Conservation (phyloP, 495 filamentous ascomycete genomes). For the Amorphotheca resinae region DNA sequence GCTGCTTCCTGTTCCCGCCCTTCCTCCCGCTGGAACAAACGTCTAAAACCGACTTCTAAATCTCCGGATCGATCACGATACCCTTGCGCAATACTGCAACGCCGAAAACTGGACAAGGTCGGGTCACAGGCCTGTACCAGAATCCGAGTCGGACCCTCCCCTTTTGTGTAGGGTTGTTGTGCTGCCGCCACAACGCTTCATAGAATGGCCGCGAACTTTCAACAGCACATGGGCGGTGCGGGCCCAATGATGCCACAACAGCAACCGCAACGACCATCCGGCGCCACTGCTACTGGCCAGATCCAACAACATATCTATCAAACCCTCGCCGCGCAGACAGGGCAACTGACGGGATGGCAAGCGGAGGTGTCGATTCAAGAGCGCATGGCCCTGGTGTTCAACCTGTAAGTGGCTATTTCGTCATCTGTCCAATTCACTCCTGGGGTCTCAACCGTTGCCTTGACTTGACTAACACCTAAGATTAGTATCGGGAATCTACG, state of each 20-base stretch:
- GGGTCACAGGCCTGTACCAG: slow-evolving; percentile 11
- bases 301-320: slow-evolving; percentile 15
- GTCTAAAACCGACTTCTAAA: not conserved
- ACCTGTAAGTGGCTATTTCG: slow-evolving; percentile 20
- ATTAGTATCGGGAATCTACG: slow-evolving; percentile 21
- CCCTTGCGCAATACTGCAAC: not conserved
- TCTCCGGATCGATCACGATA: no score
- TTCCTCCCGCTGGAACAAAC: not conserved
- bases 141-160: slow-evolving; percentile 6
- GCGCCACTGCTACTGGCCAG: not conserved
- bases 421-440: no score
- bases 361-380: slow-evolving; percentile 15
- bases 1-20: slow-evolving; percentile 1
- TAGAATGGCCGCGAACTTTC: slow-evolving; percentile 20
- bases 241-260: slow-evolving; percentile 18
- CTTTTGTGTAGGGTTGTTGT: slow-evolving; percentile 13
- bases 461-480: no score
- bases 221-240: slow-evolving; percentile 14
- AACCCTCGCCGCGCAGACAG: slow-evolving; percentile 9
- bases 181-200: slow-evolving; percentile 12
- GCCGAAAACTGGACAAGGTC: slow-evolving; percentile 2
- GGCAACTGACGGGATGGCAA: slow-evolving; percentile 21
- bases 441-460: no score
- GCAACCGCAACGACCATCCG: slow-evolving; percentile 2
- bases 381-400: slow-evolving; percentile 19